A percentile compares a stretch with the other conserved stretches of the same genome.
Conservation (phyloP, 2,329 filamentous ascomycete species). For the Trichoderma lentiforme region DNA sequence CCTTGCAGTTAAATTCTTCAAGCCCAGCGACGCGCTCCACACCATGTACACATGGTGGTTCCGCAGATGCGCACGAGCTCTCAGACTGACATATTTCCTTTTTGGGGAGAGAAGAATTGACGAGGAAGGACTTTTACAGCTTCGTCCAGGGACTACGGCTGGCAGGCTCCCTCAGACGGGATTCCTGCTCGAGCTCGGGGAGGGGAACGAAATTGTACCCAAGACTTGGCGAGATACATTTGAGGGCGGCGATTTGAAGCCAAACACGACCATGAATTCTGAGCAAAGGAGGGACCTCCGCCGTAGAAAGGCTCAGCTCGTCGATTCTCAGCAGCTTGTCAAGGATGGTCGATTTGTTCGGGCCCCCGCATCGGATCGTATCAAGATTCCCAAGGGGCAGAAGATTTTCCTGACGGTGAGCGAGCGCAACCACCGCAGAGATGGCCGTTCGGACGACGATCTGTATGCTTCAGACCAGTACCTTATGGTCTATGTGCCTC, state of each 20-base stretch:
- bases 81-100: slow-evolving; percentile 87
- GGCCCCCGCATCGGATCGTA: slow-evolving; percentile 91
- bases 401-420: slow-evolving; percentile 76
- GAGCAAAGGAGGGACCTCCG: slow-evolving; percentile 38
- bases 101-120: slow-evolving; percentile 79
- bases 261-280: slow-evolving; percentile 34
- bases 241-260: slow-evolving; percentile 45
- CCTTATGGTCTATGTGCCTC: slow-evolving; percentile 75
- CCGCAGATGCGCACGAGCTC: slow-evolving; percentile 71
- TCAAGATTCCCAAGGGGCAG: slow-evolving; percentile 83
- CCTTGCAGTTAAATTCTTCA: slow-evolving; percentile 76
- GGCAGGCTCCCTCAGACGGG: slow-evolving; percentile 38
- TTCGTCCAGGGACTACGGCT: slow-evolving; percentile 36
- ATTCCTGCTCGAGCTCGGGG: slow-evolving; percentile 45
- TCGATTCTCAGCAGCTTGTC: slow-evolving; percentile 52
- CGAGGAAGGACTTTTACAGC: slow-evolving; percentile 70
- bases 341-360: slow-evolving; percentile 80
- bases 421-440: slow-evolving; percentile 57
- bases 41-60: slow-evolving; percentile 97
- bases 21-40: slow-evolving; percentile 79
- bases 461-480: slow-evolving; percentile 60
- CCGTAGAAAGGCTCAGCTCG: slow-evolving; percentile 43
- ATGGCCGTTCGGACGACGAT: slow-evolving; percentile 52
- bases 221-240: slow-evolving; percentile 59
- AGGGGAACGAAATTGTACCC: slow-evolving; percentile 41